Percentiles rank a stretch among this genome's conserved stretches.
Evolutionary conservation across 2,329 filamentous ascomycete genomes (phyloP).

Genomic region (Plectosphaerella sp.): DNA sequence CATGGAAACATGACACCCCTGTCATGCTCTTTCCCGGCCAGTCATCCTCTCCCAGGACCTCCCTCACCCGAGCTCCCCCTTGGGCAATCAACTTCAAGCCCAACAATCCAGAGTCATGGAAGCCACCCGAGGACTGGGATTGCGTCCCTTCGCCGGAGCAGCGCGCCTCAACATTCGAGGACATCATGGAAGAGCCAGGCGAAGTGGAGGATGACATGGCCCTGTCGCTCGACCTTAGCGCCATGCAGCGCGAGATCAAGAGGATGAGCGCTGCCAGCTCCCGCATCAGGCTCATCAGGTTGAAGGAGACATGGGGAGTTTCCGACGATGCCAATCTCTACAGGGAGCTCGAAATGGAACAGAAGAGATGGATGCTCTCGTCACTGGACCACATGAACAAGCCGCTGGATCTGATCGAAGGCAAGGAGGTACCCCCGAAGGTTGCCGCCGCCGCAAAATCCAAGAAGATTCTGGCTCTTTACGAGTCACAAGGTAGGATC

Average conservation of each 20-base stretch:
- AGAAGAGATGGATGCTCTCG: constrained; percentile 59
- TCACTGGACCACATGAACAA: constrained; percentile 45
- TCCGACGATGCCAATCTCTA: constrained; percentile 42
- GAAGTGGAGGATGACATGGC: constrained; percentile 16
- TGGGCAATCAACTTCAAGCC: constrained; percentile 21
- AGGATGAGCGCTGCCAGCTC: constrained; percentile 50
- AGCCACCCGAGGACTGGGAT: constrained; percentile 38
- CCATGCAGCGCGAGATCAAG: constrained; percentile 47
- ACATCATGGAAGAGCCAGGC: constrained; percentile 12
- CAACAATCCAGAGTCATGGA: constrained; percentile 38
- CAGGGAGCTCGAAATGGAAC: constrained; percentile 47
- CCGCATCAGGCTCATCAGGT: constrained; percentile 46
- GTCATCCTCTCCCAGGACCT: constrained; percentile 1
- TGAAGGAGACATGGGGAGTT: constrained; percentile 46
- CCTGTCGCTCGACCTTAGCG: constrained; percentile 17
- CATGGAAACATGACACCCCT: constrained; percentile 4
- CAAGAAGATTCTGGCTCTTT: constrained; percentile 41
- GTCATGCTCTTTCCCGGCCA: constrained; percentile 10
- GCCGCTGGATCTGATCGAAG: constrained; percentile 13
- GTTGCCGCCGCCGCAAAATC: constrained; percentile 12
- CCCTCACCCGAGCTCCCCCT: constrained; percentile 6
- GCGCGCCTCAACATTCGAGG: constrained; percentile 12
- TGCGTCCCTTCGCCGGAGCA: constrained; percentile 21
- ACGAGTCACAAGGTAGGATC: constrained; percentile 43
- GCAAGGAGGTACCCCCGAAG: constrained; percentile 6